phyloP scores from a whole-genome alignment of 257 asterid species.

The Solanum medicagineum region DNA sequence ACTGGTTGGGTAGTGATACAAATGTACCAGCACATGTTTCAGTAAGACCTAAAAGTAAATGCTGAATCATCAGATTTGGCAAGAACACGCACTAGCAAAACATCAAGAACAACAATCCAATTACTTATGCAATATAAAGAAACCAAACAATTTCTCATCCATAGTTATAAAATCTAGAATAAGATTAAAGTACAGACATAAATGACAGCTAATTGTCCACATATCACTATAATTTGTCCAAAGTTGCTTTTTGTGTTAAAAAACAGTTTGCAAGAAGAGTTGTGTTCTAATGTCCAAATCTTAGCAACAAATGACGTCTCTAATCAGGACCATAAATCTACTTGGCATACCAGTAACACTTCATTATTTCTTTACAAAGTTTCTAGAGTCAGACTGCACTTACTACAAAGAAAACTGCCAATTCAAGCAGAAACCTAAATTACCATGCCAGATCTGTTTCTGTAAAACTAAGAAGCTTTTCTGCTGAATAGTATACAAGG shows the following conservation, averaged over 20 bases:
- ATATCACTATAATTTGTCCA: neutral
- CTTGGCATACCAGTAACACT: neutral
- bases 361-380: neutral
- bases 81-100: neutral
- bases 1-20: constrained; percentile 65
- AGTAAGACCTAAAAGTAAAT: constrained; percentile 56
- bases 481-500: neutral
- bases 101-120: neutral
- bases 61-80: neutral
- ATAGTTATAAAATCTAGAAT: neutral
- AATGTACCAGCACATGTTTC: constrained; percentile 97
- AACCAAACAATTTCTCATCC: neutral
- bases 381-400: neutral
- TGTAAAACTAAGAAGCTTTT: neutral
- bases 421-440: neutral
- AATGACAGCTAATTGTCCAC: neutral
- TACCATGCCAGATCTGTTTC: neutral
- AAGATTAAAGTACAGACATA: neutral
- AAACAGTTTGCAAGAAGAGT: neutral
- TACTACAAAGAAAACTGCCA: neutral
- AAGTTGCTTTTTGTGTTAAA: neutral
- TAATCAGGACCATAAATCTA: neutral
- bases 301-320: neutral
- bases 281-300: neutral
- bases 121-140: neutral